Evolutionary conservation across 208 protist species (phyloP), one percentile per base, ranked within the genome.

Genomic region (Herpetomonas samuelpessoai): DNA sequence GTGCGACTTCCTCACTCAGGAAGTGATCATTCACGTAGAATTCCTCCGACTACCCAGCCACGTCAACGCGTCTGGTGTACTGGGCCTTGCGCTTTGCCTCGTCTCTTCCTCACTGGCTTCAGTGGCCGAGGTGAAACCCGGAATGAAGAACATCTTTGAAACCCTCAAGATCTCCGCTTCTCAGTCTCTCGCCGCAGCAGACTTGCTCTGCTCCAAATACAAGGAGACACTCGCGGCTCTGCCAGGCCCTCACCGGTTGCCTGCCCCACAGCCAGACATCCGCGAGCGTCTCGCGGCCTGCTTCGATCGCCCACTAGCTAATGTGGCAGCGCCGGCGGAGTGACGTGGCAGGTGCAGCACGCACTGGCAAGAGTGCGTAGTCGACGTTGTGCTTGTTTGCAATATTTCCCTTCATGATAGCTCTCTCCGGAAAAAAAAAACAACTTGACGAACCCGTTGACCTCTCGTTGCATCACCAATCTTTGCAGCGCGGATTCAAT

Each of bases 11-110:
- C 79, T 93, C 22, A 83, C 71, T 16, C 76, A 88, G 56, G 81
- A 91, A 60, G 74, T 81, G 19, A 80, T 91, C 3, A 80, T 68
- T 0, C 80, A 93, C 55, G 87, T 88, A 4, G 83, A 93, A 68
- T 93, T 93, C 46, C 66, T 93, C n/a, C 83, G 79, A 21, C 56
- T 90, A 35, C 62, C 68, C 38, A 79, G 73, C 66, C 73, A 85
- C 59, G 79, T 90, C 3, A 86, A 67, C 14, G 83, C 86, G 22
- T 68, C 88, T 31, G 76, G 80, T 27, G 73, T 91, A 25, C 45
- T 88, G 22, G 76, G 62, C 1, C 72, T 93, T 7, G 82, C 81
- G 26, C 70, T 87, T 26, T 89, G 83, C 51, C 74, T 93, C 21
- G 46, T 70, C 27, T 72, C 71, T 14, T 46, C 49, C 14, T 39